Evolutionary conservation across 495 filamentous ascomycete genomes (phyloP), one percentile per base, ranked within the genome.

Genomic region (Chaetomium tenue): DNA sequence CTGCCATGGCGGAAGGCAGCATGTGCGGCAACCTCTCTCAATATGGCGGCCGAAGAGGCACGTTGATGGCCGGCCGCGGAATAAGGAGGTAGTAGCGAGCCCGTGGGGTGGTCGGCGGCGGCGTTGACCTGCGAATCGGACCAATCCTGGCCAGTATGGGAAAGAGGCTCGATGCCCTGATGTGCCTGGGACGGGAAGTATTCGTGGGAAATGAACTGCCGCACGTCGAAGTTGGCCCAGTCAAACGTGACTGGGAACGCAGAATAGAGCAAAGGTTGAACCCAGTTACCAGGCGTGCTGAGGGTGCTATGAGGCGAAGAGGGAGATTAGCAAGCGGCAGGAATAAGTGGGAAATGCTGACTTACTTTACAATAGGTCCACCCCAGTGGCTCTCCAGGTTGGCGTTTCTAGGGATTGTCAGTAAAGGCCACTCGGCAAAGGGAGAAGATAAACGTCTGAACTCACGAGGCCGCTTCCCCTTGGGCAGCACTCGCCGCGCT

Each of bases 11-110:
- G 30, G 53, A 15, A 2, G 20, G 53, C 53, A 22, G n/a, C 53
- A 40, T 39, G 53, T n/a, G 53, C 30, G 28, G 33, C 53, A 56
- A 56, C 9, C 33, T 56, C 30, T 23, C 30, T 12, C 18, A 56
- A 18, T 23, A 56, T 3, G 11, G 5, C 9, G 18, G 30, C 53
- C 3, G 53, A 56, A n/a, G n/a, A 9, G n/a, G 33, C 13, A n/a
- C 53, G 53, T 54, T 12, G 30, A 37, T 37, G 52, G 8, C 28
- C 52, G 3, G 16, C 5, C 7, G 2, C 26, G 52, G 5, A 6
- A 20, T 37, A 1, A 37, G 23, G 26, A 7, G 12, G 26, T 5
- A 30, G 12, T 25, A 37, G 0, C 2, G 23, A n/a, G 18, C 3
- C 51, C 15, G 0, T n/a, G 25, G 3, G 16, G 46, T 23, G n/a